These are phyloP conservation scores for Terfezia boudieri DNA, from an alignment of 495 filamentous ascomycete genomes.

Conservation along the genomic window DNA sequence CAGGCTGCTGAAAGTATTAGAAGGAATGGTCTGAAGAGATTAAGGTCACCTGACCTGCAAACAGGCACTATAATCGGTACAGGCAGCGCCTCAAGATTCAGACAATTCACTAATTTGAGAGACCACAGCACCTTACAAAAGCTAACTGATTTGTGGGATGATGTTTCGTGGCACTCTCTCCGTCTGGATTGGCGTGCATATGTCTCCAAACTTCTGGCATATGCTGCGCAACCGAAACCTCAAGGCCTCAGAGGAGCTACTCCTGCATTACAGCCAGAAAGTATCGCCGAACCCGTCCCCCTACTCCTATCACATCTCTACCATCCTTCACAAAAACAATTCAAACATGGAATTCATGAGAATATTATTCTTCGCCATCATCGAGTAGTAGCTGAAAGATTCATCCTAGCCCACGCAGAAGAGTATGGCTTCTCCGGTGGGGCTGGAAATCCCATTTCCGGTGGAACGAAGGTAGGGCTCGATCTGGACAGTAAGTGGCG, in stretches of 20 bases:
- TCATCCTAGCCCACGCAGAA: slow-evolving; percentile 11
- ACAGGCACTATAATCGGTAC: not conserved
- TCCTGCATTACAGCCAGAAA: too few relatives aligned
- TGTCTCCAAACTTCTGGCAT: slow-evolving; percentile 1
- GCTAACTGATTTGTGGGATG: too few relatives aligned
- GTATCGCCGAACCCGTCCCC: not conserved
- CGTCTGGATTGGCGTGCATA: slow-evolving; percentile 8
- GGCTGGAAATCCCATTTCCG: not conserved
- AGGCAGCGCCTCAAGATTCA: not conserved
- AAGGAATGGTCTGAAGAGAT: not conserved
- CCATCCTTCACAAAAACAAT: slow-evolving; percentile 3
- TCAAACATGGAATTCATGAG: slow-evolving; percentile 10
- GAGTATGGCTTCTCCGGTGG: slow-evolving; percentile 8
- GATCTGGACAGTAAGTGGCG: slow-evolving; percentile 9
- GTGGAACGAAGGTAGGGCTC: not conserved
- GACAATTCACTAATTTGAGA: not conserved
- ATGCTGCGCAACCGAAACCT: not conserved
- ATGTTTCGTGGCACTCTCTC: slow-evolving; percentile 2
- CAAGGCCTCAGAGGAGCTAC: too few relatives aligned
- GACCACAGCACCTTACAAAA: too few relatives aligned
- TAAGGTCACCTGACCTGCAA: not conserved
- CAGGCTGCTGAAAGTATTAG: not conserved
- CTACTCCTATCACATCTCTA: not conserved
- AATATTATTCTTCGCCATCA: slow-evolving; percentile 9
- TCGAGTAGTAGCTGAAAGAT: slow-evolving; percentile 12